A percentile compares a stretch with the other conserved stretches of the same genome.
Conservation (phyloP, 331 rosid species). For the Malus hybrid region DNA sequence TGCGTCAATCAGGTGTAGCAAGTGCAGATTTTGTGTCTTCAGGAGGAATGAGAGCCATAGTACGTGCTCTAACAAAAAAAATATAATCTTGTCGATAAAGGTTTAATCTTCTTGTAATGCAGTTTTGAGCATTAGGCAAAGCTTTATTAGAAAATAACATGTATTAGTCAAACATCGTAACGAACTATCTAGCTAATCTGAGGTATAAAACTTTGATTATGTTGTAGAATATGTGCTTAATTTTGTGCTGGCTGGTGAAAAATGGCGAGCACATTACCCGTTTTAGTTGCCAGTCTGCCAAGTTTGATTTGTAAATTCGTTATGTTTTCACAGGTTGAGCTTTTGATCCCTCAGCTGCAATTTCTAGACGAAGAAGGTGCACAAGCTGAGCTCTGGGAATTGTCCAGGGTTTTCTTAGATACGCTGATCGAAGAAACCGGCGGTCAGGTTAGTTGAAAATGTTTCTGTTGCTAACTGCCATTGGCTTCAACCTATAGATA, state of each 20-base stretch:
- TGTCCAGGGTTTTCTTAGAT: slow-evolving; percentile 74
- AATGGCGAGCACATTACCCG: neutral
- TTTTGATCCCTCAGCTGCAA: slow-evolving; percentile 89
- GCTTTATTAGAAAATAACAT: no score
- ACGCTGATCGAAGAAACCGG: slow-evolving; percentile 60
- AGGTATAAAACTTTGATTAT: no score
- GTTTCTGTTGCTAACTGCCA: neutral
- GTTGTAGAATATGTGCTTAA: no score
- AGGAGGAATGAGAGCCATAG: slow-evolving; percentile 90
- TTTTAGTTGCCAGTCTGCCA: slow-evolving; percentile 4
- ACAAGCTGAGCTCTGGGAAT: slow-evolving; percentile 94
- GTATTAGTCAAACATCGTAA: no score
- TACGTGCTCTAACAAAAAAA: slow-evolving; percentile 27
- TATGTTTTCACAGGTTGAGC: slow-evolving; percentile 70
- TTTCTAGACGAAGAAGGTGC: slow-evolving; percentile 98
- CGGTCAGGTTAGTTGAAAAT: slow-evolving; percentile 48
- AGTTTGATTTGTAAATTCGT: neutral
- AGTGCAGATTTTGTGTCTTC: slow-evolving; percentile 65
- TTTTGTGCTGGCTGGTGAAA: no score
- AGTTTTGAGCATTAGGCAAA: neutral
- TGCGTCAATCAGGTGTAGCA: slow-evolving; percentile 78
- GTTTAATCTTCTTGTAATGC: neutral
- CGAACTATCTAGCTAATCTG: no score
- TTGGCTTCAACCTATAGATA: neutral
- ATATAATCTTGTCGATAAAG: slow-evolving; percentile 2